Percentiles rank a stretch among this genome's conserved stretches.
Conservation (phyloP, 2,329 filamentous ascomycete genomes). For the Boeremia lycopersici region DNA sequence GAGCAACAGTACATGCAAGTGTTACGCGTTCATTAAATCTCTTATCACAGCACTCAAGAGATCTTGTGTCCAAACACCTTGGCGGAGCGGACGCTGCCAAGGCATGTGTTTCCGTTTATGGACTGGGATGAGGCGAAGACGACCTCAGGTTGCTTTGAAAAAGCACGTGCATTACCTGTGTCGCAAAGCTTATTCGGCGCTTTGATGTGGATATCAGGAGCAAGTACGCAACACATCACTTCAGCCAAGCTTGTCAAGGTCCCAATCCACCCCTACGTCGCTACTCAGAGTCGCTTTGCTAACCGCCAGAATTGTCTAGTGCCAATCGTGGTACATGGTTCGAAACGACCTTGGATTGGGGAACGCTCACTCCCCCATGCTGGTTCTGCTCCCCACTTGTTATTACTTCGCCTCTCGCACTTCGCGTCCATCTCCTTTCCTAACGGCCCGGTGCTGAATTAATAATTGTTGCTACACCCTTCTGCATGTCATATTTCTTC, state of each 20-base stretch:
- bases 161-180: slow-evolving; percentile 28
- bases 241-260: slow-evolving; percentile 38
- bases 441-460: slow-evolving; percentile 34
- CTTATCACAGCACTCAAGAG: slow-evolving; percentile 12
- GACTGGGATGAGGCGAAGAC: slow-evolving; percentile 28
- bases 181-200: slow-evolving; percentile 37
- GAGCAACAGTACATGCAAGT: slow-evolving; percentile 11
- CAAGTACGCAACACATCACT: slow-evolving; percentile 38
- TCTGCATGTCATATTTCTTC: slow-evolving; percentile 21
- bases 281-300: slow-evolving; percentile 26
- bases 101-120: slow-evolving; percentile 17
- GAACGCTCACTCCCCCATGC: slow-evolving; percentile 21
- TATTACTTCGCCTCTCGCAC: slow-evolving; percentile 32
- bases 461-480: slow-evolving; percentile 19
- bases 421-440: slow-evolving; percentile 23
- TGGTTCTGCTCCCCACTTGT: slow-evolving; percentile 28
- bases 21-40: slow-evolving; percentile 10
- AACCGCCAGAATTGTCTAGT: slow-evolving; percentile 31
- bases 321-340: slow-evolving; percentile 29
- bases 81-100: slow-evolving; percentile 35
- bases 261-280: slow-evolving; percentile 31
- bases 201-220: slow-evolving; percentile 39
- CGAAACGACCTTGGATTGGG: slow-evolving; percentile 36
- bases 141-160: slow-evolving; percentile 26
- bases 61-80: slow-evolving; percentile 29